A percentile compares a stretch with the other conserved stretches of the same genome.
These are phyloP conservation scores for Cladophialophora yegresii DNA, from an alignment of 2,329 filamentous ascomycete genomes.

Conservation along the genomic window DNA sequence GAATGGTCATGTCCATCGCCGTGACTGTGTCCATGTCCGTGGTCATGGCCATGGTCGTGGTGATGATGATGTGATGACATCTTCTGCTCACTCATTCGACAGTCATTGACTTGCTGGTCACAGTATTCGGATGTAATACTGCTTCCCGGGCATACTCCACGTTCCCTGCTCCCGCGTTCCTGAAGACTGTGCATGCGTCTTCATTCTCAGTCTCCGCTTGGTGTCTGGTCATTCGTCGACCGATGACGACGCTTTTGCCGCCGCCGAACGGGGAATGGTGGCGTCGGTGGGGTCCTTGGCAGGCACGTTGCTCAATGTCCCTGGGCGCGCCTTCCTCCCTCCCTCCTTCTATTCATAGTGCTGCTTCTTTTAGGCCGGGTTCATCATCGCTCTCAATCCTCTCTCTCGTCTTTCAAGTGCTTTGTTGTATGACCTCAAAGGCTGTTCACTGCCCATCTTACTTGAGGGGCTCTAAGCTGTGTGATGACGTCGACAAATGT, in stretches of 20 bases:
- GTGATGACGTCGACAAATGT: background rate
- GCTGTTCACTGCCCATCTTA: background rate
- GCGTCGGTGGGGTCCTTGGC: background rate
- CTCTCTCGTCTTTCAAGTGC: background rate
- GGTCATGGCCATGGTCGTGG: slow-evolving; percentile 42
- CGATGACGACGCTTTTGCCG: background rate
- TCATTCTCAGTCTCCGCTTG: background rate
- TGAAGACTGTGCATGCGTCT: background rate
- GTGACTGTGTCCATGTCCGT: slow-evolving; percentile 51
- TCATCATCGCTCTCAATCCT: background rate
- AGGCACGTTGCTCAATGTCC: background rate
- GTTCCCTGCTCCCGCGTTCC: background rate
- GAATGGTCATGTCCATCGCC: slow-evolving; percentile 77
- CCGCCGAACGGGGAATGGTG: slow-evolving; percentile 1
- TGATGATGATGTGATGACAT: slow-evolving; percentile 31
- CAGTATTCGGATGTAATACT: background rate
- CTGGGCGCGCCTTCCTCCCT: background rate
- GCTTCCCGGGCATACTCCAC: background rate
- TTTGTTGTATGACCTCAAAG: background rate
- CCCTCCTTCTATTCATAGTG: background rate
- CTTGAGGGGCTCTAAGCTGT: background rate
- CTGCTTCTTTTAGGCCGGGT: background rate
- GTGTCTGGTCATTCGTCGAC: background rate
- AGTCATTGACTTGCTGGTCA: background rate
- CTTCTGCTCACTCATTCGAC: background rate